These are phyloP conservation scores for Stenocarpella maydis DNA, from an alignment of 2,329 filamentous ascomycete species.

Conservation along the genomic window DNA sequence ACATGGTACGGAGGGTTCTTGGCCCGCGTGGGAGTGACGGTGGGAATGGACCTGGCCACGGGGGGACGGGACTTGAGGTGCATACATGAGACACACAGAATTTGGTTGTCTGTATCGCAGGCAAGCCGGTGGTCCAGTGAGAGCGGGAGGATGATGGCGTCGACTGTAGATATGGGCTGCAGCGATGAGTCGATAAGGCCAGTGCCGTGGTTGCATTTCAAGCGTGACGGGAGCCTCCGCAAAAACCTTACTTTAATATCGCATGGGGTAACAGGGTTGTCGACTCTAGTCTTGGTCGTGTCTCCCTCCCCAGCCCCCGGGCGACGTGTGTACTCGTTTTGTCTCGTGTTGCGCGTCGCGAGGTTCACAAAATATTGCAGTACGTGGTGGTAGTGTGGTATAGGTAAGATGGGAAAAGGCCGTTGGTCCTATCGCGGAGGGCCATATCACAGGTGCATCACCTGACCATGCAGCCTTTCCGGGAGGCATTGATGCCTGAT, in stretches of 20 bases:
- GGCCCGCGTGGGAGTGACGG: not conserved
- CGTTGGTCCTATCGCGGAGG: conserved; percentile 8
- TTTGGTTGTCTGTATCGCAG: not conserved
- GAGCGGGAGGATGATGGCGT: not conserved
- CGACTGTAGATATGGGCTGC: not conserved
- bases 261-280: conserved; percentile 15
- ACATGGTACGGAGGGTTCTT: no score
- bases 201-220: conserved; percentile 1
- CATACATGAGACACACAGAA: conserved; percentile 6
- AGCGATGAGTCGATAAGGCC: conserved; percentile 2
- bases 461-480: not conserved
- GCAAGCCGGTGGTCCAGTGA: not conserved
- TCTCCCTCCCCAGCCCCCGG: not conserved
- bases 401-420: no score
- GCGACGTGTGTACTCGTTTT: not conserved
- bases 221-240: conserved; percentile 16
- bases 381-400: no score
- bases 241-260: conserved; percentile 9
- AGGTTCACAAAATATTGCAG: not conserved
- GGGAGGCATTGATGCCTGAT: conserved; percentile 9
- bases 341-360: not conserved
- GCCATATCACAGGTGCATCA: conserved; percentile 5
- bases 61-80: not conserved
- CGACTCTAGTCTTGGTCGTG: not conserved
- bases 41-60: not conserved